Evolutionary conservation across 2,329 filamentous ascomycete genomes (phyloP), one percentile per base, ranked within the genome.

Genomic region (Cyclaneusma minus): DNA sequence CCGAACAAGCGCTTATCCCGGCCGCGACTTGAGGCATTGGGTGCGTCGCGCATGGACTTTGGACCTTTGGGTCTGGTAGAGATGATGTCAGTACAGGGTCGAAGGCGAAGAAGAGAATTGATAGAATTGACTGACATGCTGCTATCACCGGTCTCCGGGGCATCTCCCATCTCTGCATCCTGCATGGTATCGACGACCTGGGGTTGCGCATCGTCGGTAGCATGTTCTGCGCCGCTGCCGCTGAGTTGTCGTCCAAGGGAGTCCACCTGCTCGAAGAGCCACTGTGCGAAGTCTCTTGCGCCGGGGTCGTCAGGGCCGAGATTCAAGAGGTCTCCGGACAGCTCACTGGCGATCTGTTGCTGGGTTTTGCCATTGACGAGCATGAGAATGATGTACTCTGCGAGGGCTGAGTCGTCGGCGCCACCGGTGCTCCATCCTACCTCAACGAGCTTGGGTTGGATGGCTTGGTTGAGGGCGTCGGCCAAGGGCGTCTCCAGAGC

Each of bases 331-430:
- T 98, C 89, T 37, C 75, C 78, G 2, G 85, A 79, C 9, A 98
- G 70, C 49, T 98, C 89, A 22, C 69, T 61, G 7, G 84, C 79
- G 38, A 98, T 87, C 48, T 94, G 78, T 26, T 85, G 73, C 49
- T 92, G 77, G 4, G 79, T 84, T 54, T 93, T 94, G 43, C 85
- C 83, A 55, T 94, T 95, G 35, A 82, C 82, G 16, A 98, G 68
- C 87, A 95, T 94, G 36, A 95, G 70, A 32, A 95, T 78, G 39
- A 98, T 89, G 56, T 95, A 98, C 56, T 98, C 89, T 32, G 84
- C 77, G 32, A 98, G 68, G 19, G 83, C 81, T 13, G 76, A 75
- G 51, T 87, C 83, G 41, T 82, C 78, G 29, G 57, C 56, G 34
- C 76, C 79, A 39, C 77, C 77, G 16, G 78, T 74, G 35, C 74